Evolutionary conservation across 2,329 filamentous ascomycete species (phyloP).

Genomic region (Colletotrichum abscissum): DNA sequence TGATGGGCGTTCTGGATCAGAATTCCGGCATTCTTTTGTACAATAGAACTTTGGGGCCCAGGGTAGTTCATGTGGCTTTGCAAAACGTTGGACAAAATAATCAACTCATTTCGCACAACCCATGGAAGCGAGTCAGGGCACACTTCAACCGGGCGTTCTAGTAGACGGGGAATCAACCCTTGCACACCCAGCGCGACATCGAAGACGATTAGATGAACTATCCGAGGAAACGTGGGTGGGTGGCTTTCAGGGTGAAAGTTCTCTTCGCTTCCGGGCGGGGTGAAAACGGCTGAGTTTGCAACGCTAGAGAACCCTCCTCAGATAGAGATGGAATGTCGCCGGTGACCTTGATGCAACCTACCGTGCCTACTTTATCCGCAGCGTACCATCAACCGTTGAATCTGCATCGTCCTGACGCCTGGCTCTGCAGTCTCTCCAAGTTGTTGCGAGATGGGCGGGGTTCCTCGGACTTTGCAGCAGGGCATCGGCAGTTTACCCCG

Average conservation of each 20-base stretch:
- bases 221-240: background rate
- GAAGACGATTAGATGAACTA: background rate
- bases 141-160: background rate
- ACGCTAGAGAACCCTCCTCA: background rate
- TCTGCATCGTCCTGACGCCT: background rate
- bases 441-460: background rate
- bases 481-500: slow-evolving; percentile 21
- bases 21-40: slow-evolving; percentile 22
- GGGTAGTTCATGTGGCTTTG: background rate
- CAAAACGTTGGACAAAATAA: background rate
- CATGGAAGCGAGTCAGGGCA: background rate
- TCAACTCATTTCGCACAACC: background rate
- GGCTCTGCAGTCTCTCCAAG: background rate
- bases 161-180: background rate
- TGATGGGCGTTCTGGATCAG: slow-evolving; percentile 11
- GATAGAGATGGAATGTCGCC: background rate
- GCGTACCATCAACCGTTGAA: background rate
- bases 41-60: slow-evolving; percentile 1
- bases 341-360: background rate
- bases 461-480: slow-evolving; percentile 3
- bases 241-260: background rate
- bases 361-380: background rate
- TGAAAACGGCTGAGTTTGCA: slow-evolving; percentile 1
- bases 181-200: background rate
- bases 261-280: background rate